phyloP scores from a whole-genome alignment of 495 filamentous ascomycete species.

The Ramalina intermedia region DNA sequence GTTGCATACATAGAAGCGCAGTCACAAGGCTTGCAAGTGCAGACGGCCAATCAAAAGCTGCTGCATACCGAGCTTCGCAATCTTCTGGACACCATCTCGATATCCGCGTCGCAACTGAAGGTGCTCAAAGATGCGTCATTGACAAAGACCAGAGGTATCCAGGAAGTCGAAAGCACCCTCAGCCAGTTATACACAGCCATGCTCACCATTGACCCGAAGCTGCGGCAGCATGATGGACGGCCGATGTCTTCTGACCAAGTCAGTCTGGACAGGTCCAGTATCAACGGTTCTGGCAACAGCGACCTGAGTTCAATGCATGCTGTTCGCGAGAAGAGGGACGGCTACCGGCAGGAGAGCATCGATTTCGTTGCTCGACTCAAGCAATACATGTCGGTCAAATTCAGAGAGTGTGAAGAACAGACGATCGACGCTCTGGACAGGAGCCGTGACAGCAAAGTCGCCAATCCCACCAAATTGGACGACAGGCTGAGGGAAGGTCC shows the following conservation, averaged over 20 bases:
- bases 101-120: conserved; percentile 57
- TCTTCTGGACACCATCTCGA: conserved; percentile 74
- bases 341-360: conserved; percentile 56
- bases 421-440: conserved; percentile 41
- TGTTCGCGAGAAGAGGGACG: conserved; percentile 82
- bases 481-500: conserved; percentile 34
- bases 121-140: conserved; percentile 62
- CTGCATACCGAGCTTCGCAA: conserved; percentile 74
- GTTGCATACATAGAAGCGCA: conserved; percentile 95
- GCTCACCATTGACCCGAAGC: conserved; percentile 76
- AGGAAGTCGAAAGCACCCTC: conserved; percentile 59
- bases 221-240: conserved; percentile 38
- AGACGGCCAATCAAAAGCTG: conserved; percentile 92
- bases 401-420: conserved; percentile 57
- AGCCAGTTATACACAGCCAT: conserved; percentile 87
- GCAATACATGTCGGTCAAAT: conserved; percentile 66
- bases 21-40: conserved; percentile 88
- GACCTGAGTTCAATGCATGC: conserved; percentile 87
- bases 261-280: conserved; percentile 34
- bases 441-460: conserved; percentile 34
- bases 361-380: conserved; percentile 64
- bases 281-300: conserved; percentile 51
- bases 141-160: conserved; percentile 52
- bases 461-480: conserved; percentile 35
- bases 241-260: conserved; percentile 27